Evolutionary conservation across 2,329 filamentous ascomycete genomes (phyloP).

Genomic region (Neofusicoccum kwambonambiense): DNA sequence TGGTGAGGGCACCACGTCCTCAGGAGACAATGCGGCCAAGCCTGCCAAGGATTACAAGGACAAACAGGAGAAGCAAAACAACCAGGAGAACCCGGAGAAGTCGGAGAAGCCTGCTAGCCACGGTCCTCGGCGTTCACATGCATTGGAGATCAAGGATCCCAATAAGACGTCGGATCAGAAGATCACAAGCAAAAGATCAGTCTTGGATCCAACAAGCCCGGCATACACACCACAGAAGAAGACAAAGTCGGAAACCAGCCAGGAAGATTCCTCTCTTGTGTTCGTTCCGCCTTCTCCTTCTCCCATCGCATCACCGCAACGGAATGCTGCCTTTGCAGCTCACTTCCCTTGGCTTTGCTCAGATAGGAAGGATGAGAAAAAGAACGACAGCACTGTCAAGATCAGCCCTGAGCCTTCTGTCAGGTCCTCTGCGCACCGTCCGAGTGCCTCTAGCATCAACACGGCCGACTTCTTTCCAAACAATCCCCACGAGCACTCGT

Average conservation of each 20-base stretch:
- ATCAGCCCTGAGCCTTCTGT: conserved; percentile 15
- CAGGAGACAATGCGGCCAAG: conserved; percentile 16
- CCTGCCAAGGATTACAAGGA: neutral
- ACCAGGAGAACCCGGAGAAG: conserved; percentile 17
- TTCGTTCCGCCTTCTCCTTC: conserved; percentile 33
- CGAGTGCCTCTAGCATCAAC: conserved; percentile 39
- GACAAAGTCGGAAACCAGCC: conserved; percentile 21
- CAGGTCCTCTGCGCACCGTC: conserved; percentile 29
- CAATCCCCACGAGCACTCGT: conserved; percentile 31
- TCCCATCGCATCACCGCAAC: conserved; percentile 25
- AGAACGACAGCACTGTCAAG: neutral
- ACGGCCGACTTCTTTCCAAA: conserved; percentile 43
- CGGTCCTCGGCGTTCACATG: conserved; percentile 36
- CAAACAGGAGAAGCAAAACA: neutral
- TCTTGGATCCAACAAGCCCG: conserved; percentile 40
- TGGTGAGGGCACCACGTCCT: conserved; percentile 6
- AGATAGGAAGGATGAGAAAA: conserved; percentile 21
- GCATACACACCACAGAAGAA: conserved; percentile 36
- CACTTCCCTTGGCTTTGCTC: conserved; percentile 30
- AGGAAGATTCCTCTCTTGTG: conserved; percentile 18
- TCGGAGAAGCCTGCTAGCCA: neutral
- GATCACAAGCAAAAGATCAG: conserved; percentile 21
- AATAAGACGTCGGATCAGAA: conserved; percentile 25
- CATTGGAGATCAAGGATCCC: conserved; percentile 42
- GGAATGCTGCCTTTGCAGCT: conserved; percentile 18